Conservation (phyloP, 768 basidiomycete species). For the Pisolithus albus region DNA sequence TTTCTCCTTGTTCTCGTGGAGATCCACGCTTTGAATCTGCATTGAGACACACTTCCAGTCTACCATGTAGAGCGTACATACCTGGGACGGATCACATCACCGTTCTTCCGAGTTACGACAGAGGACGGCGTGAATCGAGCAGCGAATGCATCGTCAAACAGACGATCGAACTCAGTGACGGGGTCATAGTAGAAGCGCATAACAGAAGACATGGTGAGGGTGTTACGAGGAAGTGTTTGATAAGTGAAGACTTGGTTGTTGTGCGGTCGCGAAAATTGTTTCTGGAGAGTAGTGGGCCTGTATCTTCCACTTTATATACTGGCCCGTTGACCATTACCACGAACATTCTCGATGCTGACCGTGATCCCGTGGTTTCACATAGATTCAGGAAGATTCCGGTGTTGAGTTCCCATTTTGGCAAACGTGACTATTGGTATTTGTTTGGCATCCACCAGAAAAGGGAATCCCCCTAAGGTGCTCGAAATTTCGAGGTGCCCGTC, state of each 20-base stretch:
- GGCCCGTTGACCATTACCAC: neutral
- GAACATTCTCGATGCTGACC: neutral
- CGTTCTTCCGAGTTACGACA: constrained; percentile 4
- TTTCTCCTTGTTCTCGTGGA: constrained; percentile 43
- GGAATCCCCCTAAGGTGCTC: no score
- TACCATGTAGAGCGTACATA: constrained; percentile 5
- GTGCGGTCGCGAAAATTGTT: neutral
- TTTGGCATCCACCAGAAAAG: no score
- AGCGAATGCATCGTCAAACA: constrained; percentile 35
- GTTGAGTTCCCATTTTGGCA: no score
- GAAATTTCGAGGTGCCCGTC: no score
- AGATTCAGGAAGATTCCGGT: neutral
- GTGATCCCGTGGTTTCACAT: neutral
- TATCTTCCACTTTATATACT: neutral
- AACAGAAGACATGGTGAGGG: constrained; percentile 19
- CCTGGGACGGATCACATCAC: constrained; percentile 27
- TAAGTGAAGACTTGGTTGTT: neutral
- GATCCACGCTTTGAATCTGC: constrained; percentile 43
- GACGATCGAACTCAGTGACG: constrained; percentile 37
- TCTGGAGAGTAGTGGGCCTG: neutral
- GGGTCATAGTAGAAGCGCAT: constrained; percentile 31
- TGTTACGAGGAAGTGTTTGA: neutral
- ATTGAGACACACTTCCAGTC: neutral
- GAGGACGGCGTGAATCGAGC: constrained; percentile 19
- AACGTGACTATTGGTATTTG: no score